Percentiles rank a stretch among this genome's conserved stretches.
Evolutionary conservation across 2,329 filamentous ascomycete species (phyloP).

Genomic region (Clathrospora elynae): DNA sequence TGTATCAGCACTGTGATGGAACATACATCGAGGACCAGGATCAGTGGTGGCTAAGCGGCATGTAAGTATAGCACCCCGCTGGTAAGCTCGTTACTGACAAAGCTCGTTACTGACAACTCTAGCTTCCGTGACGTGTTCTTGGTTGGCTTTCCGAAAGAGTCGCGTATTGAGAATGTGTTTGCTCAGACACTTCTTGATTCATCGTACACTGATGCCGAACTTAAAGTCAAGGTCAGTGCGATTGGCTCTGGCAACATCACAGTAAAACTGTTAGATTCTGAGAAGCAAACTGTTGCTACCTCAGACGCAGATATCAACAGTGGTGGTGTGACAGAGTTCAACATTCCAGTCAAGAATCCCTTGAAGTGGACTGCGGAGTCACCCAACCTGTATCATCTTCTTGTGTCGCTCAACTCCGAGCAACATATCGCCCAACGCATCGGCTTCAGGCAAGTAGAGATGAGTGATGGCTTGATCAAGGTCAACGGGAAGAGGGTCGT

Average conservation of each 20-base stretch:
- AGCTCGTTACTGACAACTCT: constrained; percentile 39
- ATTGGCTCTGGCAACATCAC: constrained; percentile 51
- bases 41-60: constrained; percentile 69
- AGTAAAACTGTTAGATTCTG: constrained; percentile 54
- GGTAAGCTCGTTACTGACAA: constrained; percentile 10
- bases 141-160: constrained; percentile 59
- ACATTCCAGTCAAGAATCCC: constrained; percentile 58
- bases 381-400: constrained; percentile 64
- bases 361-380: constrained; percentile 72
- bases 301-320: constrained; percentile 21
- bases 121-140: constrained; percentile 72
- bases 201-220: constrained; percentile 56
- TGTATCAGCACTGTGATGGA: constrained; percentile 73
- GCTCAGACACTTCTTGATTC: constrained; percentile 60
- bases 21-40: constrained; percentile 73
- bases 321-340: constrained; percentile 27
- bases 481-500: constrained; percentile 68
- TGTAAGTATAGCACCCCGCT: constrained; percentile 25
- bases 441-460: constrained; percentile 68
- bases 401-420: constrained; percentile 49
- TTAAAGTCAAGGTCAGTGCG: constrained; percentile 55
- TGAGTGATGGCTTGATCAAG: constrained; percentile 63
- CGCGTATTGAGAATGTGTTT: constrained; percentile 63
- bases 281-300: constrained; percentile 30
- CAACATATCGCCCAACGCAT: constrained; percentile 59